Conservation (phyloP, 345 rosid genomes). For the Eucalyptus marginata region DNA sequence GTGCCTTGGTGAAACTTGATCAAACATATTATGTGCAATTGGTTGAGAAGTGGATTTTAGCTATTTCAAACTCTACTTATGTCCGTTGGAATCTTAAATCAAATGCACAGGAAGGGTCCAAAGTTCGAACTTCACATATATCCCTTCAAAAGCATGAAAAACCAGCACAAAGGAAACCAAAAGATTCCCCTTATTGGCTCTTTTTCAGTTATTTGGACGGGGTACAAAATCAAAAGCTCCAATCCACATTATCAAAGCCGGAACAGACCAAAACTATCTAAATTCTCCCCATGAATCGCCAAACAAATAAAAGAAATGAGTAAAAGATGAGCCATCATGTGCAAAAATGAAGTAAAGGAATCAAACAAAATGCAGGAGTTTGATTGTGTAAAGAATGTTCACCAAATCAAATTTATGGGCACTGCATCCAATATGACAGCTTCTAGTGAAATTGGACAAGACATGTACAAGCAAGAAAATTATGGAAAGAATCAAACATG, state of each 20-base stretch:
- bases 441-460: too few species aligned
- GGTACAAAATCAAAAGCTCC: background rate
- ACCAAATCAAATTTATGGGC: too few species aligned
- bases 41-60: background rate
- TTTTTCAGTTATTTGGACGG: background rate
- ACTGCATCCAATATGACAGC: too few species aligned
- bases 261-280: background rate
- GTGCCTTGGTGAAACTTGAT: background rate
- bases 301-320: too few species aligned
- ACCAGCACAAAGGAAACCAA: background rate
- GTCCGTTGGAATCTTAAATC: background rate
- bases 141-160: background rate
- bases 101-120: background rate
- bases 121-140: background rate
- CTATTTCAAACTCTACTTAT: background rate
- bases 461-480: too few species aligned
- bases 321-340: too few species aligned
- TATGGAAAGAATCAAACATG: too few species aligned
- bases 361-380: too few species aligned
- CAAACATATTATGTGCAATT: background rate
- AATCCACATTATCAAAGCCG: background rate
- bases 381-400: too few species aligned
- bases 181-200: background rate
- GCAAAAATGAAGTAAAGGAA: too few species aligned
- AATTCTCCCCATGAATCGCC: too few species aligned